A percentile compares a stretch with the other conserved stretches of the same genome.
phyloP scores from a whole-genome alignment of 1,284 basidiomycete species.

The Peniophora sp. region DNA sequence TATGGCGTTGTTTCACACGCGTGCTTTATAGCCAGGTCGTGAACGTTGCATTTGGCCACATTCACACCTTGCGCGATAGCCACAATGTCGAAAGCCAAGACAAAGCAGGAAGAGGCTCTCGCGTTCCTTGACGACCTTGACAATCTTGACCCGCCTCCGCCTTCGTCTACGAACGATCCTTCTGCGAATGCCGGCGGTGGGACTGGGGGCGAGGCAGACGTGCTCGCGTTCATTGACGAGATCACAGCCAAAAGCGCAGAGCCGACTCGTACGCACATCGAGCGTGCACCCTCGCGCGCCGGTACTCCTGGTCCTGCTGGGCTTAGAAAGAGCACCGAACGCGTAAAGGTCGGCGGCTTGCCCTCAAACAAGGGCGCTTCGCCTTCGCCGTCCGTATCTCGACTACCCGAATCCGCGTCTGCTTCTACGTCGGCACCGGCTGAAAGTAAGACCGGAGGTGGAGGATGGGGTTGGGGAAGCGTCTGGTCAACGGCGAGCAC shows the following conservation, averaged over 20 bases:
- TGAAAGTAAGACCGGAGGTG: constrained; percentile 21
- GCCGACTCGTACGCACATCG: constrained; percentile 53
- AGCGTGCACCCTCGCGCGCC: constrained; percentile 56
- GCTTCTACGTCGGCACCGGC: constrained; percentile 11
- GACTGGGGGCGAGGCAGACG: constrained; percentile 63
- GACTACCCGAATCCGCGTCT: constrained; percentile 13
- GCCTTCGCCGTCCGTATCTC: constrained; percentile 18
- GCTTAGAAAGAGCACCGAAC: constrained; percentile 68
- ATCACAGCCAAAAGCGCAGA: constrained; percentile 86
- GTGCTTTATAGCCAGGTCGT: neutral
- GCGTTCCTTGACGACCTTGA: constrained; percentile 89
- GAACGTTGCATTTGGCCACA: neutral
- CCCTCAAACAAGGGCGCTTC: constrained; percentile 24
- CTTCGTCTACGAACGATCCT: constrained; percentile 15
- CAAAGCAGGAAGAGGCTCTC: constrained; percentile 84
- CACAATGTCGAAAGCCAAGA: constrained; percentile 49
- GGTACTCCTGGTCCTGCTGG: constrained; percentile 46
- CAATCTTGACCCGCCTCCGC: constrained; percentile 39
- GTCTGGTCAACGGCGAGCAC: constrained; percentile 84
- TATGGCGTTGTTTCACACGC: neutral
- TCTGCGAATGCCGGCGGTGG: neutral
- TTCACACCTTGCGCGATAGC: neutral
- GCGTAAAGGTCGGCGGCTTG: constrained; percentile 56
- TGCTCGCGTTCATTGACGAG: constrained; percentile 89
- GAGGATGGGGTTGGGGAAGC: constrained; percentile 71